A percentile compares a stretch with the other conserved stretches of the same genome.
These are phyloP conservation scores for Leishmania amazonensis DNA, from an alignment of 208 protist genomes.

Conservation along the genomic window DNA sequence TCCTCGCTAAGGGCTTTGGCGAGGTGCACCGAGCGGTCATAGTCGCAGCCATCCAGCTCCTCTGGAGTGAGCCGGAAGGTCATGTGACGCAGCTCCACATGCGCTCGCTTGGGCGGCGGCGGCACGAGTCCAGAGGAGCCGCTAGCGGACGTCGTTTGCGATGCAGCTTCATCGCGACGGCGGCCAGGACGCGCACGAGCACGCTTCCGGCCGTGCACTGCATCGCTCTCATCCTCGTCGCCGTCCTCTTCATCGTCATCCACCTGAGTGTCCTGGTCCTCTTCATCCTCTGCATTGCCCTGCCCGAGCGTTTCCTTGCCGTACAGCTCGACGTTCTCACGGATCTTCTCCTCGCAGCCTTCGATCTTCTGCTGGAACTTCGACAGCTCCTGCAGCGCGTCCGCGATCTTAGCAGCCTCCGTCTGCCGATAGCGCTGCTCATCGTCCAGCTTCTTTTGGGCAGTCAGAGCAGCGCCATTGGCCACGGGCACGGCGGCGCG, in stretches of 20 bases:
- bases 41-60: slow-evolving; percentile 79
- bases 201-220: slow-evolving; percentile 4
- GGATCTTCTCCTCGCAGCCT: slow-evolving; percentile 84
- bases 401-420: slow-evolving; percentile 73
- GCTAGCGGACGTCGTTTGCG: not conserved
- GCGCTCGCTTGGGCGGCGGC: slow-evolving; percentile 11
- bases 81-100: slow-evolving; percentile 49
- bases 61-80: slow-evolving; percentile 70
- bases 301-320: slow-evolving; percentile 80
- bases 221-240: slow-evolving; percentile 26
- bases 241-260: slow-evolving; percentile 33
- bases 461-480: slow-evolving; percentile 64
- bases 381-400: slow-evolving; percentile 78
- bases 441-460: slow-evolving; percentile 79
- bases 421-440: slow-evolving; percentile 82
- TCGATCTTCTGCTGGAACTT: slow-evolving; percentile 92
- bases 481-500: slow-evolving; percentile 60
- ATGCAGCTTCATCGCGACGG: not conserved
- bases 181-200: not conserved
- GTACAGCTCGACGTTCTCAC: slow-evolving; percentile 87
- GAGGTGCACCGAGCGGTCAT: slow-evolving; percentile 82
- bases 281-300: slow-evolving; percentile 23
- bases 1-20: slow-evolving; percentile 90
- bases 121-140: not conserved
- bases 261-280: not conserved